Evolutionary conservation across 2,329 filamentous ascomycete species (phyloP).

Genomic region (Clarireedia monteithiana): DNA sequence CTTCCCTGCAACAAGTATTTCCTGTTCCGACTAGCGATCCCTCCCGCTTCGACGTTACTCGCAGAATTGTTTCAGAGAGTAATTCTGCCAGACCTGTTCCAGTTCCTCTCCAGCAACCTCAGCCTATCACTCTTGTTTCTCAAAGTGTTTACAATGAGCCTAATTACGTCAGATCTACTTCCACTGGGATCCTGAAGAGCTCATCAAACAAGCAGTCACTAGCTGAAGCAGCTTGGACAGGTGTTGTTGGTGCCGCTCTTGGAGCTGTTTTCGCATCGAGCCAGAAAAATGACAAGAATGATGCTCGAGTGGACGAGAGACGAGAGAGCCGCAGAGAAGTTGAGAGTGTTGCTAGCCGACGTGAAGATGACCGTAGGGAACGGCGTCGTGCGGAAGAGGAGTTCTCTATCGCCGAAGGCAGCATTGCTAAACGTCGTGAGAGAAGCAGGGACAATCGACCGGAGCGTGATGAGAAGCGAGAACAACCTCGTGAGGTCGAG

Average conservation of each 20-base stretch:
- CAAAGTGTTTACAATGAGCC: constrained; percentile 54
- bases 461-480: constrained; percentile 19
- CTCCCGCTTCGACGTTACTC: constrained; percentile 49
- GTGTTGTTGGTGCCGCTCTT: constrained; percentile 41
- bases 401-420: constrained; percentile 11
- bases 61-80: constrained; percentile 41
- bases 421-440: constrained; percentile 15
- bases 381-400: constrained; percentile 4
- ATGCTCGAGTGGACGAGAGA: constrained; percentile 16
- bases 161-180: constrained; percentile 29
- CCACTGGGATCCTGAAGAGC: constrained; percentile 19
- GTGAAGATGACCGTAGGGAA: constrained; percentile 16
- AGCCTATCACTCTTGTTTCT: constrained; percentile 67
- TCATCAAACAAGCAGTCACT: constrained; percentile 33
- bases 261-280: constrained; percentile 39
- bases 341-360: constrained; percentile 6
- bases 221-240: constrained; percentile 39
- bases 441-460: constrained; percentile 14
- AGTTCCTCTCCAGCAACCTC: constrained; percentile 75
- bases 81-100: constrained; percentile 44
- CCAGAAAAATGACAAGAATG: constrained; percentile 24
- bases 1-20: constrained; percentile 55
- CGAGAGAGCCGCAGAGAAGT: background rate
- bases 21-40: constrained; percentile 61
- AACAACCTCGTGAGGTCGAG: constrained; percentile 23